Evolutionary conservation across 495 filamentous ascomycete genomes (phyloP).

Genomic region (Penicillium atrosanguineum): DNA sequence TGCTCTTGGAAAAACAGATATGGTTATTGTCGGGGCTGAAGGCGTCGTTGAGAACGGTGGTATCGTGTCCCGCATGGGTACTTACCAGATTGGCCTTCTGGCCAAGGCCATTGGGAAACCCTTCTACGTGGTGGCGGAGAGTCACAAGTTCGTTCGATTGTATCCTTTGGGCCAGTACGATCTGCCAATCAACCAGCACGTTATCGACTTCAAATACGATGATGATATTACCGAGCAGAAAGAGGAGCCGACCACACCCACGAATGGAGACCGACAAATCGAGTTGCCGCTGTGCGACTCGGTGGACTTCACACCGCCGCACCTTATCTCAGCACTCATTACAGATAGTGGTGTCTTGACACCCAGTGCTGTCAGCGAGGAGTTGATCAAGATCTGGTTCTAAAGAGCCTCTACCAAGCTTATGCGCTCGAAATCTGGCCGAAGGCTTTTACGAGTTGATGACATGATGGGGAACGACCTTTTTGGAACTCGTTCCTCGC

Average conservation of each 20-base stretch:
- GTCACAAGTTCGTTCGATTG: slow-evolving; percentile 87
- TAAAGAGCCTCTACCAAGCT: slow-evolving; percentile 31
- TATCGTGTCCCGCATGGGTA: slow-evolving; percentile 85
- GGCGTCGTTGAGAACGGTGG: slow-evolving; percentile 93
- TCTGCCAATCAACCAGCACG: slow-evolving; percentile 69
- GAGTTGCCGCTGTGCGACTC: slow-evolving; percentile 43
- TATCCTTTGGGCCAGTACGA: slow-evolving; percentile 79
- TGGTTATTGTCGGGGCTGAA: slow-evolving; percentile 90
- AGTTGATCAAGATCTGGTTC: slow-evolving; percentile 76
- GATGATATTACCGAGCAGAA: slow-evolving; percentile 48
- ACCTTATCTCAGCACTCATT: slow-evolving; percentile 76
- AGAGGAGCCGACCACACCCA: slow-evolving; percentile 23
- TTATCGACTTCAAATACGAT: slow-evolving; percentile 65
- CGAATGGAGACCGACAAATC: slow-evolving; percentile 25
- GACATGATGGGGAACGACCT: slow-evolving; percentile 12
- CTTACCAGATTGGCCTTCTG: slow-evolving; percentile 82
- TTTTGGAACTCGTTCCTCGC: background rate
- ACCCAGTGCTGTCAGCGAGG: slow-evolving; percentile 73
- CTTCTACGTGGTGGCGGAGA: slow-evolving; percentile 90
- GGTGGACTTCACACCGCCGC: slow-evolving; percentile 87
- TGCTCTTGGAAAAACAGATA: slow-evolving; percentile 73
- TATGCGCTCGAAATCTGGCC: background rate
- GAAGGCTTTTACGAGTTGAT: slow-evolving; percentile 14
- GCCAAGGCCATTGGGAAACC: slow-evolving; percentile 75
- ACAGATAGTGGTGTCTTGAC: slow-evolving; percentile 74